Evolutionary conservation across 495 filamentous ascomycete species (phyloP).

Genomic region (Cercophora scortea): DNA sequence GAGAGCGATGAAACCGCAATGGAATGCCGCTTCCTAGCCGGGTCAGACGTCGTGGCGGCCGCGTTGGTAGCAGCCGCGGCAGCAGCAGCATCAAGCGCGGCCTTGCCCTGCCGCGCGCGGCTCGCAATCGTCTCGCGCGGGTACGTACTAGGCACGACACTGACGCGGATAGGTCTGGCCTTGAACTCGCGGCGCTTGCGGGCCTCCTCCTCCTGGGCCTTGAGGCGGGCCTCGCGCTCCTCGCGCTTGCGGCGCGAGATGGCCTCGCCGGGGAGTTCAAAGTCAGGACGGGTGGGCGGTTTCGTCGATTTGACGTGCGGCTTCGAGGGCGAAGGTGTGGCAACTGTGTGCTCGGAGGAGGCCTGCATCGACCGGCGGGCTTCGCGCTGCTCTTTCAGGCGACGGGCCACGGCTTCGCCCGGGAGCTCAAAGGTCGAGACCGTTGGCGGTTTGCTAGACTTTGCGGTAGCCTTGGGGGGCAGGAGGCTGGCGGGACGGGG

Average conservation of each 20-base stretch:
- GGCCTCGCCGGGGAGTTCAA: constrained; percentile 67
- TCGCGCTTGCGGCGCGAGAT: constrained; percentile 62
- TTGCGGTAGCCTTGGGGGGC: constrained; percentile 36
- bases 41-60: constrained; percentile 1
- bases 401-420: constrained; percentile 61
- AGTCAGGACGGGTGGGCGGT: constrained; percentile 52
- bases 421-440: constrained; percentile 62
- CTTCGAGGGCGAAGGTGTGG: constrained; percentile 28
- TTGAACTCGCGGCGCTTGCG: constrained; percentile 54
- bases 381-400: constrained; percentile 46
- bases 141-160: constrained; percentile 23
- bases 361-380: constrained; percentile 33
- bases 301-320: constrained; percentile 50
- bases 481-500: constrained; percentile 35
- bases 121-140: constrained; percentile 51
- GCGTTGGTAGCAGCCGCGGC: neutral
- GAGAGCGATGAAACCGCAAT: constrained; percentile 1
- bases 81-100: constrained; percentile 6
- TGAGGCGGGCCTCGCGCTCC: constrained; percentile 55
- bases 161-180: constrained; percentile 49
- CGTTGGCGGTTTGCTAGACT: constrained; percentile 56
- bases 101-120: constrained; percentile 46
- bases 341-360: constrained; percentile 20
- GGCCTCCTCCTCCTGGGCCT: constrained; percentile 52
- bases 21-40: constrained; percentile 13